phyloP scores from a whole-genome alignment of 345 rosid genomes.

The Ceriops zippeliana region DNA sequence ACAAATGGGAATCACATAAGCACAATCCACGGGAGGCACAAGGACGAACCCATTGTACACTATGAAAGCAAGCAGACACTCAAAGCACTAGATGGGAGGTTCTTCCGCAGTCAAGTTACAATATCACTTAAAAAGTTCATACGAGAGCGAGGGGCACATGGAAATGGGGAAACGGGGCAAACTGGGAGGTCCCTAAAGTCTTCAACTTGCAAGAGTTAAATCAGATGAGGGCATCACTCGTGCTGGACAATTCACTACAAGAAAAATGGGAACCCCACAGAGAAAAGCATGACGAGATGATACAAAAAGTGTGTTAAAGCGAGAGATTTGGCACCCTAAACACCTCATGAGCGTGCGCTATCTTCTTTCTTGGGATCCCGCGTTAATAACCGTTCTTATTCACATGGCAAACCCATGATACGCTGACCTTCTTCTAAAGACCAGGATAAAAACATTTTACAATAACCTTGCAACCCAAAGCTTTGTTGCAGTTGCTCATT shows the following conservation, averaged over 20 bases:
- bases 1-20: neutral
- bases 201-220: neutral
- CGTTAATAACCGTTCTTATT: slow-evolving; percentile 23
- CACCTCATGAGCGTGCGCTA: slow-evolving; percentile 40
- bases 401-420: slow-evolving; percentile 26
- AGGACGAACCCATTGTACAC: neutral
- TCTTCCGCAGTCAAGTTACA: neutral
- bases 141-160: too few species aligned
- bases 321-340: slow-evolving; percentile 41
- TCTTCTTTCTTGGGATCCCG: slow-evolving; percentile 28
- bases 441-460: neutral
- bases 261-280: slow-evolving; percentile 14
- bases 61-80: neutral
- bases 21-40: neutral
- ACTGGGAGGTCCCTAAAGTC: too few species aligned
- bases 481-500: slow-evolving; percentile 1
- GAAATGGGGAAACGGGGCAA: too few species aligned
- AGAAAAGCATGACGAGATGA: slow-evolving; percentile 5
- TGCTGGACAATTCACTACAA: slow-evolving; percentile 18
- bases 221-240: slow-evolving; percentile 15
- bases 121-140: too few species aligned
- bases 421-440: slow-evolving; percentile 7
- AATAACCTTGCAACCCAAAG: neutral
- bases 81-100: neutral
- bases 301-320: slow-evolving; percentile 27